Evolutionary conservation across 495 filamentous ascomycete genomes (phyloP), one percentile per base, ranked within the genome.

Genomic region (Penicillium manginii): DNA sequence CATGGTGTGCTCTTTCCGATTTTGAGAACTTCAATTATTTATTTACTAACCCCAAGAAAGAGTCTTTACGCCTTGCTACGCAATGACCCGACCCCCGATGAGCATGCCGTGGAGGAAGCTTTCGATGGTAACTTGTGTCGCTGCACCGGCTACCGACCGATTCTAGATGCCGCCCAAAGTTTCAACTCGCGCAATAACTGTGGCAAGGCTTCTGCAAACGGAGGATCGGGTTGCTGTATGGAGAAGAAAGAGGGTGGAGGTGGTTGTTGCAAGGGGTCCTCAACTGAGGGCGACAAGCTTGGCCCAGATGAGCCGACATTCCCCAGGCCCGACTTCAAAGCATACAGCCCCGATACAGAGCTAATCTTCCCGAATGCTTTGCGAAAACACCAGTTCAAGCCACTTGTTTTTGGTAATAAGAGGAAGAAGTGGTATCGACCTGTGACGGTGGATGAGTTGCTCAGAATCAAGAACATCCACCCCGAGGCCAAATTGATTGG

Each of bases 121-220:
- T 70, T 70, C 49, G 94, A 98, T 73, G 94, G 94, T 2, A 98
- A 98, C 63, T 77, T 98, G 18, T 98, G 94, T 65, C 86, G 94
- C 59, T 98, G 94, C 70, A 98, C 94, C 0, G 94, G 94, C 15
- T 98, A 98, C 70, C 80, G 92, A 42, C 91, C 94, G 1, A 97
- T 98, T 57, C 80, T 98, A 3, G 93, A 97, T 68, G 94, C 94
- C 31, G 94, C 94, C 78, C 83, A 83, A 64, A 84, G 79, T 39
- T 84, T 85, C 51, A 70, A 70, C 48, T 59, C 65, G 1, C 56
- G 43, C 6, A 73, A 64, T 35, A 68, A 71, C 23, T 82, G 80
- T 54, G 72, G 73, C 7, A 83, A 78, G 55, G 62, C 77, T 12
- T 67, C 57, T 37, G 66, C 63, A 3, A 82, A 83, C 48, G 80